Percentiles rank a stretch among this genome's conserved stretches.
Conservation (phyloP, 2,329 filamentous ascomycete species). For the Truncatella angustata region DNA sequence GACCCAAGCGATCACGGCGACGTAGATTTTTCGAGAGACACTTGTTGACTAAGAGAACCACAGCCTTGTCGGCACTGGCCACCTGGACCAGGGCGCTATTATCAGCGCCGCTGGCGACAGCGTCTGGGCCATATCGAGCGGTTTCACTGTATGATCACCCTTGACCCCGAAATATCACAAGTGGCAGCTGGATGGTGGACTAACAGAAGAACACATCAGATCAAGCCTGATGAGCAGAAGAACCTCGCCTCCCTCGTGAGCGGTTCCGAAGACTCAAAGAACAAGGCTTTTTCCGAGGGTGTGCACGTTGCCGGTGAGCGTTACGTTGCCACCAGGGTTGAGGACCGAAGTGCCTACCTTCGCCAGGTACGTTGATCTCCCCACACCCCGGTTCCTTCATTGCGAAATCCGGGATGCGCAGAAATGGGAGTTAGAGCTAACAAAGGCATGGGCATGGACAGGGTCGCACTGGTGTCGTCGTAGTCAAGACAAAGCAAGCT, state of each 20-base stretch:
- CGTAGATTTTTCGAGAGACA: neutral
- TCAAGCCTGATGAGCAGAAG: conserved; percentile 60
- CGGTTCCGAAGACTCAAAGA: conserved; percentile 45
- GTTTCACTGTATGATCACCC: conserved; percentile 65
- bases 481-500: conserved; percentile 85
- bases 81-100: conserved; percentile 82
- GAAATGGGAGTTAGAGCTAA: conserved; percentile 3
- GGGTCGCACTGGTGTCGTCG: conserved; percentile 76
- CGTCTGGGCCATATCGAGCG: conserved; percentile 69
- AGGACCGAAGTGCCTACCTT: conserved; percentile 78
- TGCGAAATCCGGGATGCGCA: too few species aligned
- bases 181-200: neutral
- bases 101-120: conserved; percentile 79
- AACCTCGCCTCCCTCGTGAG: conserved; percentile 51
- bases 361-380: conserved; percentile 65
- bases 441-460: conserved; percentile 21
- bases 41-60: conserved; percentile 8
- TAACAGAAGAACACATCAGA: conserved; percentile 40
- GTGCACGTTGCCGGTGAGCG: conserved; percentile 74
- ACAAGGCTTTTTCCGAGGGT: conserved; percentile 69
- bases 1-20: conserved; percentile 9
- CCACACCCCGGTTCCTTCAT: neutral
- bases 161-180: neutral
- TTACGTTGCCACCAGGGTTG: conserved; percentile 74
- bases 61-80: conserved; percentile 77